A percentile compares a stretch with the other conserved stretches of the same genome.
Conservation (phyloP, 768 basidiomycete species). For the Pleurotus citrinopileatus region DNA sequence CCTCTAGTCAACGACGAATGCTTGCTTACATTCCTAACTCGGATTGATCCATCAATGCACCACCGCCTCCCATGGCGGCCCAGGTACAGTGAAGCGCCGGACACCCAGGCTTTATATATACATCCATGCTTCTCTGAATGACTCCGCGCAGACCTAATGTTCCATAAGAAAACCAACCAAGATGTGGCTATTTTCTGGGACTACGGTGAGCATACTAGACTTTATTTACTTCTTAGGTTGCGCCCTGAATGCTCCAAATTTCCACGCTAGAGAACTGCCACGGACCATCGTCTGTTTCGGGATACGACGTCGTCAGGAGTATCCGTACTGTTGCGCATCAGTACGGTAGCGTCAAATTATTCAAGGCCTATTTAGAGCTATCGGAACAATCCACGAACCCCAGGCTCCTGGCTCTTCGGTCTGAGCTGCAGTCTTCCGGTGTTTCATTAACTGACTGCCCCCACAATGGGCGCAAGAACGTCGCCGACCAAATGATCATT, state of each 20-base stretch:
- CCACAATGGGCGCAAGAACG: conserved; percentile 33
- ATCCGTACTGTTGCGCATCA: conserved; percentile 44
- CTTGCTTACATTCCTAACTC: neutral
- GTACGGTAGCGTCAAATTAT: conserved; percentile 47
- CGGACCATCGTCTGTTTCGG: conserved; percentile 34
- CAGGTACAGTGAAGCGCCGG: neutral
- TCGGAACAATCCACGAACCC: conserved; percentile 27
- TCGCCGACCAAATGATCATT: conserved; percentile 50
- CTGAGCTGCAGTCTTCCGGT: conserved; percentile 47
- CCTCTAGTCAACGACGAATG: neutral
- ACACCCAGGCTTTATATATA: neutral
- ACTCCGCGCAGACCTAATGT: neutral
- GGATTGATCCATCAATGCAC: neutral
- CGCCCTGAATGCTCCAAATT: neutral
- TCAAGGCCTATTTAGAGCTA: conserved; percentile 56
- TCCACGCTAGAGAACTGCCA: conserved; percentile 37
- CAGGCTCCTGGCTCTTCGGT: conserved; percentile 35
- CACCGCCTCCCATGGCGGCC: neutral
- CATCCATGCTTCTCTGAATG: neutral
- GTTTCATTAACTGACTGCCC: conserved; percentile 39
- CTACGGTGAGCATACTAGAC: conserved; percentile 3
- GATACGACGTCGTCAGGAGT: conserved; percentile 42
- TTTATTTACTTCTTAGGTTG: neutral
- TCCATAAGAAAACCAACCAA: neutral
- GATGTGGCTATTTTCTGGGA: conserved; percentile 10